phyloP scores from a whole-genome alignment of 495 filamentous ascomycete genomes.

The Pseudoneurospora amorphoporcata region DNA sequence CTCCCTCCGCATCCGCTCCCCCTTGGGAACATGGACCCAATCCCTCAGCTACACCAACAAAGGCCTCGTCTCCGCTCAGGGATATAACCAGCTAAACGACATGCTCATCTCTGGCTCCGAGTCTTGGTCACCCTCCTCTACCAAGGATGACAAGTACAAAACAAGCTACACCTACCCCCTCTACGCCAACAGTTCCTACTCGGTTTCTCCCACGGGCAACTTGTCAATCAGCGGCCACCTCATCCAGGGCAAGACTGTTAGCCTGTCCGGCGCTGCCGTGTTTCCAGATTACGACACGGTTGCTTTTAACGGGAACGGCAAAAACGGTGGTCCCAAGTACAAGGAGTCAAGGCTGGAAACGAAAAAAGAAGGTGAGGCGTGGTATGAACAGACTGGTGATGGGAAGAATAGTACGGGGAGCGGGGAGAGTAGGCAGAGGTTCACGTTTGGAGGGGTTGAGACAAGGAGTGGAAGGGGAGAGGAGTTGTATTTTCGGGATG shows the following conservation, averaged over 20 bases:
- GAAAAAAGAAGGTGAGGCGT: slow-evolving; percentile 45
- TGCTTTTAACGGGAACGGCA: slow-evolving; percentile 23
- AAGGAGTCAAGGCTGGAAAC: slow-evolving; percentile 38
- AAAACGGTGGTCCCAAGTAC: slow-evolving; percentile 6
- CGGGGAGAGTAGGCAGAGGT: slow-evolving; percentile 46
- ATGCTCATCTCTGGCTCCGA: slow-evolving; percentile 53
- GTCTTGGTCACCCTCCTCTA: slow-evolving; percentile 23
- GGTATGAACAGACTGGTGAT: slow-evolving; percentile 37
- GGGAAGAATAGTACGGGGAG: slow-evolving; percentile 36
- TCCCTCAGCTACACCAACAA: slow-evolving; percentile 46
- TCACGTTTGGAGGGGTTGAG: slow-evolving; percentile 34
- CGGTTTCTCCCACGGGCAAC: slow-evolving; percentile 34
- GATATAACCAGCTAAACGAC: slow-evolving; percentile 50
- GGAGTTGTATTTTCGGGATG: slow-evolving; percentile 5
- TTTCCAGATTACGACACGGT: slow-evolving; percentile 37
- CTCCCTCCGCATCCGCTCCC: slow-evolving; percentile 43
- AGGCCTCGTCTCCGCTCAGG: slow-evolving; percentile 47
- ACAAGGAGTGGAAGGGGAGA: background rate
- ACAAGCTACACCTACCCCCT: slow-evolving; percentile 55
- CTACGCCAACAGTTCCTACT: slow-evolving; percentile 45
- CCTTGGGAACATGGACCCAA: slow-evolving; percentile 54
- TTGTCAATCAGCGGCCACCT: slow-evolving; percentile 51
- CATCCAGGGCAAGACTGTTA: slow-evolving; percentile 46
- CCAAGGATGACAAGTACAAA: slow-evolving; percentile 12
- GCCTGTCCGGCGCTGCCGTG: slow-evolving; percentile 44